Conservation (phyloP, 139 green algal genomes). For the Chlorella vulgaris region DNA sequence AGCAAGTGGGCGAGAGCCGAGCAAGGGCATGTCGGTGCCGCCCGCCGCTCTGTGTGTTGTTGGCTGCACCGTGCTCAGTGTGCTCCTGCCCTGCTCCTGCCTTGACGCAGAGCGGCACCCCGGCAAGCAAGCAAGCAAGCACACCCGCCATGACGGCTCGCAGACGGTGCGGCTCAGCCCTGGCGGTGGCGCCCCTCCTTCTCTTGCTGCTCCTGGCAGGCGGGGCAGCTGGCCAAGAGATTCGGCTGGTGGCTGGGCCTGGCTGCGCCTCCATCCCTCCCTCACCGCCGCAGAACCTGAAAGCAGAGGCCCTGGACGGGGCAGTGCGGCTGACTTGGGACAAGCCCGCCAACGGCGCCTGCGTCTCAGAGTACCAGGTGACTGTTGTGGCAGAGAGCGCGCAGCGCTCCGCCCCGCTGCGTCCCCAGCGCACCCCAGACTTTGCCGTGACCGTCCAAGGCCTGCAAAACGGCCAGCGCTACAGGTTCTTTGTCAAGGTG, state of each 20-base stretch:
- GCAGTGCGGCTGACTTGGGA: neutral
- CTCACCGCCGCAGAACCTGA: neutral
- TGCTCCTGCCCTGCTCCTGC: too few relatives aligned
- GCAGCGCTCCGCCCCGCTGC: neutral
- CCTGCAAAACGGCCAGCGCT: neutral
- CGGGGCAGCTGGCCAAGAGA: neutral
- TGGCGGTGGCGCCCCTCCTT: neutral
- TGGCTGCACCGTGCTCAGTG: too few relatives aligned
- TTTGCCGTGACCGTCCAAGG: conserved; percentile 1
- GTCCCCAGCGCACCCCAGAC: neutral
- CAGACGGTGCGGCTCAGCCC: too few relatives aligned
- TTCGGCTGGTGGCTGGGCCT: neutral
- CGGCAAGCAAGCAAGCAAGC: too few relatives aligned
- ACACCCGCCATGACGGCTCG: too few relatives aligned
- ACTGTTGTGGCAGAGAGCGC: neutral
- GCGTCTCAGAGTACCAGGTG: conserved; percentile 10
- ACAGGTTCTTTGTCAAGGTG: conserved; percentile 27
- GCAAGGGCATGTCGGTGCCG: too few relatives aligned
- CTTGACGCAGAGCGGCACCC: too few relatives aligned
- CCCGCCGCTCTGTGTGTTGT: too few relatives aligned
- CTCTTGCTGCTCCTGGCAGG: neutral
- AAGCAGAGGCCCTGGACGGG: neutral
- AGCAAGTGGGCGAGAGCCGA: too few relatives aligned
- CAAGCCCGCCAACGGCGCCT: conserved; percentile 9
- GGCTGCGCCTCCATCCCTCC: conserved; percentile 8